Percentiles rank a stretch among this genome's conserved stretches.
Conservation (phyloP, 2,329 filamentous ascomycete genomes). For the Davidsoniella eucalypti region DNA sequence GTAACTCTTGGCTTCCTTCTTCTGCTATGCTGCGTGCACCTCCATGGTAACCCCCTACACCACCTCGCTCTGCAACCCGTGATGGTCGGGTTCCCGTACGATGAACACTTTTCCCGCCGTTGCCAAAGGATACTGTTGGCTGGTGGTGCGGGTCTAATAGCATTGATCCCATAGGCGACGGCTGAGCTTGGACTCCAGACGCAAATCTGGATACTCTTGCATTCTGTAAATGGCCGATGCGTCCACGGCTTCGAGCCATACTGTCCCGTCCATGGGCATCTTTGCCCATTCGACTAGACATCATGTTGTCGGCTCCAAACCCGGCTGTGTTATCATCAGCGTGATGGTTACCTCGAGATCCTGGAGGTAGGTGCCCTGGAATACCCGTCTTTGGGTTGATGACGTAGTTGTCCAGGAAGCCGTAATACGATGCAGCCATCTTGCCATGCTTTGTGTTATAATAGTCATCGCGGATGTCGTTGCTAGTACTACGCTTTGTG, state of each 20-base stretch:
- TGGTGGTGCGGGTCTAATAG: slow-evolving; percentile 64
- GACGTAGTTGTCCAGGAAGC: slow-evolving; percentile 85
- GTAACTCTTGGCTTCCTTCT: neutral
- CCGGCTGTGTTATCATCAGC: neutral
- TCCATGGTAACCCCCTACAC: neutral
- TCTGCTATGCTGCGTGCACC: neutral
- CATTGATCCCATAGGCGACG: slow-evolving; percentile 55
- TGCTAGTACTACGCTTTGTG: slow-evolving; percentile 14
- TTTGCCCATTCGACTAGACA: neutral
- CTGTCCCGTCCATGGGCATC: neutral
- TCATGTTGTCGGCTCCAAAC: neutral
- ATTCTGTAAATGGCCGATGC: slow-evolving; percentile 1
- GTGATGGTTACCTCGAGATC: slow-evolving; percentile 26
- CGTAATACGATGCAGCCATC: slow-evolving; percentile 94
- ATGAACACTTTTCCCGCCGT: slow-evolving; percentile 30
- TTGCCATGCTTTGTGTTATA: slow-evolving; percentile 93
- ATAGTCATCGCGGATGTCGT: slow-evolving; percentile 77
- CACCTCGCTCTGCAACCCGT: neutral
- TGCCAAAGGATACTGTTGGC: slow-evolving; percentile 32
- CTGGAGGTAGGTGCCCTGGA: slow-evolving; percentile 41
- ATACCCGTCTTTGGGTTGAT: slow-evolving; percentile 54
- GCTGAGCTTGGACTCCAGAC: slow-evolving; percentile 42
- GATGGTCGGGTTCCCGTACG: slow-evolving; percentile 24
- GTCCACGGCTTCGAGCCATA: neutral
- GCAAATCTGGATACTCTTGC: slow-evolving; percentile 4